Conservation (phyloP, 2,329 filamentous ascomycete genomes). For the Myriosclerotinia duriaeana region DNA sequence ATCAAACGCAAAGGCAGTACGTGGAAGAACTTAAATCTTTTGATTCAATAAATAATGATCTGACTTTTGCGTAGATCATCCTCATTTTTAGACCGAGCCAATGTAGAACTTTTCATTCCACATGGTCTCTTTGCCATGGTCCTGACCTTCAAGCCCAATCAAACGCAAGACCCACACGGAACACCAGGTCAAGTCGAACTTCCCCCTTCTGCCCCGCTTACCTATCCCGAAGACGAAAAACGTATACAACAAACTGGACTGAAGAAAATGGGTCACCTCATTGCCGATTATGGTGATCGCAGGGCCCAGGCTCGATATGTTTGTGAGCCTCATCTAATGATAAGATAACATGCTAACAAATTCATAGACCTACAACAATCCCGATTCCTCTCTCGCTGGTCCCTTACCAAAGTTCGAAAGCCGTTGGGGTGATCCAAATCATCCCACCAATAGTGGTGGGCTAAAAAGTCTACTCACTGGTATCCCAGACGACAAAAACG, state of each 20-base stretch:
- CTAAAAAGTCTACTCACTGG: conserved; percentile 18
- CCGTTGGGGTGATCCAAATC: conserved; percentile 17
- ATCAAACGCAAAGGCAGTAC: conserved; percentile 29
- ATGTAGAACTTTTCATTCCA: conserved; percentile 55
- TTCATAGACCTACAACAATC: background rate
- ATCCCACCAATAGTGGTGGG: conserved; percentile 4
- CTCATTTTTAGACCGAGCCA: conserved; percentile 54
- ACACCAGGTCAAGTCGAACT: conserved; percentile 10
- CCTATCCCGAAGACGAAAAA: background rate
- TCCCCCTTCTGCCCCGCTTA: background rate
- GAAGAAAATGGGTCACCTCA: conserved; percentile 42
- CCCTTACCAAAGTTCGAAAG: conserved; percentile 10
- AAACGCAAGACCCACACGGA: background rate
- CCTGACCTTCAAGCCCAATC: conserved; percentile 51
- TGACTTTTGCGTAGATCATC: conserved; percentile 40
- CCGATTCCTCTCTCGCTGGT: background rate
- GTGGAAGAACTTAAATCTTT: background rate
- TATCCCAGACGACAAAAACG: background rate
- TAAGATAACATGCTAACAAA: background rate
- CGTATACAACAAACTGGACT: conserved; percentile 31
- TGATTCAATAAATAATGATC: conserved; percentile 4
- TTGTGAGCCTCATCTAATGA: background rate
- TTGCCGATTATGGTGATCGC: conserved; percentile 27
- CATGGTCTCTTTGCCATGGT: conserved; percentile 55
- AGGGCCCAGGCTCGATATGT: conserved; percentile 26